Conservation (phyloP, 73 alveolate genomes). For the Stentor coeruleus region DNA sequence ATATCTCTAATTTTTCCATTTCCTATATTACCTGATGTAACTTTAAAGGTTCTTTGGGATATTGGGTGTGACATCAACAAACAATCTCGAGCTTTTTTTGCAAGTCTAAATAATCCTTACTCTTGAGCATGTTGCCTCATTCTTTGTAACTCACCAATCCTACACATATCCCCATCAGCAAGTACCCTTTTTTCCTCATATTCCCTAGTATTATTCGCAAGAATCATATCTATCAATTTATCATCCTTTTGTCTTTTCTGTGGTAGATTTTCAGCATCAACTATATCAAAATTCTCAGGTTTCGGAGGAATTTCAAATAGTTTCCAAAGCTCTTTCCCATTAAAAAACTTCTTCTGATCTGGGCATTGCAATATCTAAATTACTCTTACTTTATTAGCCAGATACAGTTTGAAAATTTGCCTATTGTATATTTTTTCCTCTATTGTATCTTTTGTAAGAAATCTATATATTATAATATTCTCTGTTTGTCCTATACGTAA, state of each 20-base stretch:
- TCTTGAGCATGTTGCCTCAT: slow-evolving; percentile 15
- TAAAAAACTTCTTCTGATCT: neutral
- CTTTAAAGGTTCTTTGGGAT: neutral
- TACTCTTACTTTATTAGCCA: neutral
- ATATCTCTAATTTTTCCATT: slow-evolving; percentile 2
- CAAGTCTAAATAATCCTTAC: slow-evolving; percentile 13
- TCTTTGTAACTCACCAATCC: neutral
- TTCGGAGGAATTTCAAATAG: neutral
- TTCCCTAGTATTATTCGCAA: neutral
- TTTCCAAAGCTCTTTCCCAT: neutral
- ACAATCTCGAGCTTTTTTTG: neutral
- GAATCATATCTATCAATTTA: neutral
- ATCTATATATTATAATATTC: slow-evolving; percentile 92
- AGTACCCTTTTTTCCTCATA: neutral
- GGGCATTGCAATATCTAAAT: neutral
- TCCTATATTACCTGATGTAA: neutral
- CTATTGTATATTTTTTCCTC: slow-evolving; percentile 95
- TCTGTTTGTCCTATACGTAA: slow-evolving; percentile 98
- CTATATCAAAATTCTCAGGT: neutral
- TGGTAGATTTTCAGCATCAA: neutral
- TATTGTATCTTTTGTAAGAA: slow-evolving; percentile 82
- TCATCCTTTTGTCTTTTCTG: neutral
- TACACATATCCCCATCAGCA: neutral
- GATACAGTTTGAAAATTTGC: slow-evolving; percentile 68
- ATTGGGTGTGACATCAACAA: neutral